Evolutionary conservation across 768 basidiomycete species (phyloP).

Genomic region (Calocybe cyanea): DNA sequence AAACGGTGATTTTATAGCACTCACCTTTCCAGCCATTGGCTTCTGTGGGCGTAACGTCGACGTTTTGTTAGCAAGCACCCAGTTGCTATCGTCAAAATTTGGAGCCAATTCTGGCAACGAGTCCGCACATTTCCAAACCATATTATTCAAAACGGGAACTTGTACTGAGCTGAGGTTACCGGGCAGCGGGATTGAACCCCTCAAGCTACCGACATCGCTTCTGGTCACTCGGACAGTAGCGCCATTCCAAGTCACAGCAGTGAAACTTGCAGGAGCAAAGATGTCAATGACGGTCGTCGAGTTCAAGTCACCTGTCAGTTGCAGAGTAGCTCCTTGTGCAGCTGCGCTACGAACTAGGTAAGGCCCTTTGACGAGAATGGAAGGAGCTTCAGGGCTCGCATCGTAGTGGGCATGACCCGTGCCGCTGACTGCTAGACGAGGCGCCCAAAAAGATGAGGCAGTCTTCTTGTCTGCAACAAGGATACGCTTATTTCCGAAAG

Average conservation of each 20-base stretch:
- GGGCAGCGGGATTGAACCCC: constrained; percentile 35
- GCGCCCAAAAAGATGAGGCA: constrained; percentile 60
- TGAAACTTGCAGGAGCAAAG: constrained; percentile 43
- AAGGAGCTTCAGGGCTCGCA: constrained; percentile 22
- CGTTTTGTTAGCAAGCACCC: constrained; percentile 57
- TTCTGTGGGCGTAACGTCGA: constrained; percentile 53
- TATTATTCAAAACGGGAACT: constrained; percentile 34
- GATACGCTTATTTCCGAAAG: constrained; percentile 44
- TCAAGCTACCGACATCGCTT: constrained; percentile 26
- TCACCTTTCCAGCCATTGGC: constrained; percentile 54
- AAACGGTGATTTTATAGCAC: not conserved
- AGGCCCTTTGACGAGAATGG: constrained; percentile 30
- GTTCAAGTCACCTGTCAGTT: constrained; percentile 52
- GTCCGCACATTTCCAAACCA: constrained; percentile 56
- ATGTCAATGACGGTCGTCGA: constrained; percentile 48
- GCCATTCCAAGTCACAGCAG: constrained; percentile 60
- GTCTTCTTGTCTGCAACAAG: constrained; percentile 57
- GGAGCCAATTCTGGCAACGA: constrained; percentile 56
- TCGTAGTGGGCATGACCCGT: constrained; percentile 24
- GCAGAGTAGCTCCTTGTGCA: constrained; percentile 19
- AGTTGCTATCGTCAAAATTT: constrained; percentile 52
- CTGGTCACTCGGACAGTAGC: constrained; percentile 25
- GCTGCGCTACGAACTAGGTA: constrained; percentile 31
- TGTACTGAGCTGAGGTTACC: constrained; percentile 21
- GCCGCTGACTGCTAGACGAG: constrained; percentile 34